Evolutionary conservation across 805 yeast species (phyloP).

Genomic region (Helenozyma rhizophorensis): DNA sequence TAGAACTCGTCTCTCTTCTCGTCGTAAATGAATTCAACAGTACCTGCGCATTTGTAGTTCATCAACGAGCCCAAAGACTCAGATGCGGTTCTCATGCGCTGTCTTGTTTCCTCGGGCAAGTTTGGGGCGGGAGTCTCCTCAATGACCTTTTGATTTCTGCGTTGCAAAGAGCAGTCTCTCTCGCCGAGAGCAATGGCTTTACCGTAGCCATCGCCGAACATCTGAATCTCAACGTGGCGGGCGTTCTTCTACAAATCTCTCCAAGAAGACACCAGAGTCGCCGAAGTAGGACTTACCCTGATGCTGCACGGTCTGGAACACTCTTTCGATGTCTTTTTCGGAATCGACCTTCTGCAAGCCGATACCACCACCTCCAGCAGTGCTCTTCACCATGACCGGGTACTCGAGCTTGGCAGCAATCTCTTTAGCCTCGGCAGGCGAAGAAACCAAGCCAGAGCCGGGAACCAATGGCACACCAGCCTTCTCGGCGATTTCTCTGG

Average conservation of each 20-base stretch:
- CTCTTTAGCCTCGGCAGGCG: constrained; percentile 68
- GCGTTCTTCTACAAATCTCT: constrained; percentile 92
- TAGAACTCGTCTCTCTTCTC: constrained; percentile 82
- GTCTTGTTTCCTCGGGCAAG: constrained; percentile 75
- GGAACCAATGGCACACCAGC: constrained; percentile 98
- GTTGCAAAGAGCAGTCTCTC: constrained; percentile 95
- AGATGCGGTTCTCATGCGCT: constrained; percentile 73
- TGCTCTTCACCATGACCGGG: constrained; percentile 94
- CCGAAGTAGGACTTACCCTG: constrained; percentile 93
- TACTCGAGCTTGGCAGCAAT: constrained; percentile 74
- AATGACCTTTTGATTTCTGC: constrained; percentile 93
- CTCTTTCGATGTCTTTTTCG: constrained; percentile 73
- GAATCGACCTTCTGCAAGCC: constrained; percentile 92
- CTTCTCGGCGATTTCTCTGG: constrained; percentile 83
- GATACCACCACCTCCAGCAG: constrained; percentile 99
- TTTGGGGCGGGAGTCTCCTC: constrained; percentile 99
- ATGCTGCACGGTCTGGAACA: constrained; percentile 87
- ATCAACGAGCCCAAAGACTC: constrained; percentile 76
- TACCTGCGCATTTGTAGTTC: constrained; percentile 95
- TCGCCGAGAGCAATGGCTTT: constrained; percentile 92
- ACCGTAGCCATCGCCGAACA: constrained; percentile 95
- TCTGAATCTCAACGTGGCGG: constrained; percentile 94
- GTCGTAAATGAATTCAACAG: constrained; percentile 94
- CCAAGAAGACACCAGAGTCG: constrained; percentile 92
- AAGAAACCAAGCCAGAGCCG: constrained; percentile 81